Evolutionary conservation across 73 alveolate genomes (phyloP), one percentile per base, ranked within the genome.

Genomic region (Paramecium sexaurelia): DNA sequence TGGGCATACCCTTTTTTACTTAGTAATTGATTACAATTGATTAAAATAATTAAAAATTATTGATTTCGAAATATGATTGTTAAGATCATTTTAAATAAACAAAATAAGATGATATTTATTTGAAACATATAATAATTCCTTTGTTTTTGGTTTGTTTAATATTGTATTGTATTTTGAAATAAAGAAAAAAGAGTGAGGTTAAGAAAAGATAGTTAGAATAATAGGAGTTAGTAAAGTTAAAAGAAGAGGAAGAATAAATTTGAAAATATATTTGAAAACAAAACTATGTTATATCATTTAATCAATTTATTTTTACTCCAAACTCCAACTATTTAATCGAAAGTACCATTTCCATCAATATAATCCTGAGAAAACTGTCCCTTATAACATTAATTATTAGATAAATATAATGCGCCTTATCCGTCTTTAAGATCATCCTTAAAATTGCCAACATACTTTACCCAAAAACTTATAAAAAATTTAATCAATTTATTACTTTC

Each of bases 391-490:
- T 88, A 84, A 17, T 55, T 84, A 69, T 88, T 88, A 19, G 91
- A 40, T 33, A 88, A 68, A 33, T 41, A 71, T 6, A 88, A 43
- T 7, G 91, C 83, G 7, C 94, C 94, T 36, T 68, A 26, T 15
- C 94, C 94, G 8, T 88, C 91, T 29, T 88, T 88, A 8, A 43
- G 51, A 27, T 88, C 94, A 69, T 88, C 61, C 33, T 69, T 41
- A 71, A 88, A 88, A 26, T 88, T 39, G 24, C 94, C 94, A 39
- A 68, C 66, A 61, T 88, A 57, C 35, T 88, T 88, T 9, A 88
- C 55, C 75, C 87, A 61, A 27, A 27, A 69, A 47, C 82, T 86
- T 17, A 17, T n/a, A 5, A 13, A 1, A 57, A 7, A 57, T 1
- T 7, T 15, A 22, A 71, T 45, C 24, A 13, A 13, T 45, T 2